phyloP scores from a whole-genome alignment of 306 rosid species.

The Medicago arabica region DNA sequence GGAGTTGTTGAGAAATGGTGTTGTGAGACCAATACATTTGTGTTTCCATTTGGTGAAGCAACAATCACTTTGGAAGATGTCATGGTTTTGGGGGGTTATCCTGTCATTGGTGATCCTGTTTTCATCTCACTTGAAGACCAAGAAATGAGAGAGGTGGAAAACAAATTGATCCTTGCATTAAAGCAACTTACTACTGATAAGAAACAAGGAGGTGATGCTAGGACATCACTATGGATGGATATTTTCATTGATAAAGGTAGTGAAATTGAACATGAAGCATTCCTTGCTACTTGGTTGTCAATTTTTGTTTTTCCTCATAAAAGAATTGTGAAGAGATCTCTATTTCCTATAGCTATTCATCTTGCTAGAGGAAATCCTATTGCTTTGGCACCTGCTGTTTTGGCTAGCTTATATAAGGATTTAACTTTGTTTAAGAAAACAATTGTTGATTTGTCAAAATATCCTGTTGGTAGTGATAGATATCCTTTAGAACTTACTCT shows the following conservation, averaged over 20 bases:
- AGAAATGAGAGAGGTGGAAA: too few relatives aligned
- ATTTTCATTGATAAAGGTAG: constrained; percentile 47
- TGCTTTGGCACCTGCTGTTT: constrained; percentile 12
- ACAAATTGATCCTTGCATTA: background rate
- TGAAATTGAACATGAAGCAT: constrained; percentile 55
- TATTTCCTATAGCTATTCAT: constrained; percentile 54
- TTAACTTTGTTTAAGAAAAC: background rate
- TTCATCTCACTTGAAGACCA: too few relatives aligned
- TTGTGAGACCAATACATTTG: background rate
- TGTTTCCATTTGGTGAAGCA: background rate
- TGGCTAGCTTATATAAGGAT: background rate
- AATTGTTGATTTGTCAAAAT: background rate
- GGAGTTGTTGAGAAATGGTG: constrained; percentile 45
- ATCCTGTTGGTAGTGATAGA: background rate
- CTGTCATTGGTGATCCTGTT: background rate
- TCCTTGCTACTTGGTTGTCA: constrained; percentile 56
- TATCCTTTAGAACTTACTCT: constrained; percentile 38
- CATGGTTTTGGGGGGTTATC: background rate
- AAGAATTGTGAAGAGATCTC: constrained; percentile 34
- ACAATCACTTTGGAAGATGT: background rate
- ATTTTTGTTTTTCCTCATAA: constrained; percentile 56
- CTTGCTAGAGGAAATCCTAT: constrained; percentile 54
- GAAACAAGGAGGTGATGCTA: background rate
- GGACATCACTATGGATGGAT: constrained; percentile 38
- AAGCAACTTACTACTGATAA: constrained; percentile 7